Evolutionary conservation across 2,329 filamentous ascomycete genomes (phyloP), one percentile per base, ranked within the genome.

Genomic region (Penicillium sp.): DNA sequence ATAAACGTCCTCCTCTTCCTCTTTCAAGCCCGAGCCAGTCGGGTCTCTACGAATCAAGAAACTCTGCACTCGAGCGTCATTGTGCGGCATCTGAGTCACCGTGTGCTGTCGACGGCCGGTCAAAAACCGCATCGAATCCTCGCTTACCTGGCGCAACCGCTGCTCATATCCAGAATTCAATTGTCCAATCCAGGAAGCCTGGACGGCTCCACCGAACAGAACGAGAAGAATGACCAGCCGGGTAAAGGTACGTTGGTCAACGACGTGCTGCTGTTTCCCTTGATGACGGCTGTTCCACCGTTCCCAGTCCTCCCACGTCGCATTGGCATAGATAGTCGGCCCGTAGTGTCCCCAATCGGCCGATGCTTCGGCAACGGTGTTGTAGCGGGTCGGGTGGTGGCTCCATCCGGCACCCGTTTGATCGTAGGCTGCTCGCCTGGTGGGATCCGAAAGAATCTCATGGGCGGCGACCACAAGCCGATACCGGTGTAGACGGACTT

Each of bases 251-350:
- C 87, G 86, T 71, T 96, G 96, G 59, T 89, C 90, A 77, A 94
- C 87, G 90, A 54, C 88, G 53, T 72, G 73, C 65, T 69, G 70
- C 66, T 78, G 64, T 55, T 70, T 75, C 69, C 62, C 69, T 71
- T 67, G 81, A 75, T 71, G 81, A 75, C 74, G 82, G 75, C 86
- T 81, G 67, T 90, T 84, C 88, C 90, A 96, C 47, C 83, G 83
- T 78, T 96, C 91, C 93, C 93, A 97, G 74, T 99, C 95, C 74
- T 99, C 95, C 95, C 95, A 99, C 0, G 95, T 98, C 0, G 92
- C 95, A 74, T 98, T 98, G 67, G 80, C 75, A 69, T 81, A 84
- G 51, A 88, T 85, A 3, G 59, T 63, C 73, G 72, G 81, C 58
- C 69, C 79, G 68, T 70, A 67, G 1, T 67, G 56, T 3, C 63